Conservation (phyloP, 306 rosid genomes). For the Trifolium pratense region DNA sequence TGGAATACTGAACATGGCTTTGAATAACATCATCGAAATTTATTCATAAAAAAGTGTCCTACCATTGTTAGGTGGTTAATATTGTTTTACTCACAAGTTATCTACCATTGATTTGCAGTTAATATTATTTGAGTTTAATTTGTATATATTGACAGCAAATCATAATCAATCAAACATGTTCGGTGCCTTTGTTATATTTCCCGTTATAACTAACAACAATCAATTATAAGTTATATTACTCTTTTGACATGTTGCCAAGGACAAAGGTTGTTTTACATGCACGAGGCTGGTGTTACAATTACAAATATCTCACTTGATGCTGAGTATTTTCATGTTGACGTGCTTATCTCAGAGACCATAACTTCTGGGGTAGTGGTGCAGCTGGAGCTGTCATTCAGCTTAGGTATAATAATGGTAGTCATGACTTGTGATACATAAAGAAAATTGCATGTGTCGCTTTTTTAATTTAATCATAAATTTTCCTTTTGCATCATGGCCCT, state of each 20-base stretch:
- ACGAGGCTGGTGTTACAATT: not conserved
- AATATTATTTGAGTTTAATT: too few species aligned
- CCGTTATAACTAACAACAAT: not conserved
- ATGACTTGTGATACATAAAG: not conserved
- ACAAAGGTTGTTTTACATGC: not conserved
- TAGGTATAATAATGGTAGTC: not conserved
- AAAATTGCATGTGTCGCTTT: not conserved
- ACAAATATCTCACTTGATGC: not conserved
- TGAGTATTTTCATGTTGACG: not conserved
- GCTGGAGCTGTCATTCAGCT: not conserved
- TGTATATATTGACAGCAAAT: too few species aligned
- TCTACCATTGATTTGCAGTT: not conserved
- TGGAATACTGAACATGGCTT: conserved; percentile 18
- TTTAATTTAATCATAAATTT: conserved; percentile 10
- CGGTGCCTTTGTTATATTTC: not conserved
- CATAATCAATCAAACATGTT: too few species aligned
- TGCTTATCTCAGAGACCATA: not conserved
- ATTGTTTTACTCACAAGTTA: not conserved
- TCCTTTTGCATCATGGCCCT: not conserved
- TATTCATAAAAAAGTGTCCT: not conserved
- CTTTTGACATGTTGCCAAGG: not conserved
- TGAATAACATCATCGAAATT: conserved; percentile 29
- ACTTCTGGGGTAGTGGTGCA: not conserved
- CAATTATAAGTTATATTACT: not conserved
- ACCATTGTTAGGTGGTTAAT: not conserved